A percentile compares a stretch with the other conserved stretches of the same genome.
phyloP scores from a whole-genome alignment of 2,329 filamentous ascomycete genomes.

The Pseudocercospora macadamiae region DNA sequence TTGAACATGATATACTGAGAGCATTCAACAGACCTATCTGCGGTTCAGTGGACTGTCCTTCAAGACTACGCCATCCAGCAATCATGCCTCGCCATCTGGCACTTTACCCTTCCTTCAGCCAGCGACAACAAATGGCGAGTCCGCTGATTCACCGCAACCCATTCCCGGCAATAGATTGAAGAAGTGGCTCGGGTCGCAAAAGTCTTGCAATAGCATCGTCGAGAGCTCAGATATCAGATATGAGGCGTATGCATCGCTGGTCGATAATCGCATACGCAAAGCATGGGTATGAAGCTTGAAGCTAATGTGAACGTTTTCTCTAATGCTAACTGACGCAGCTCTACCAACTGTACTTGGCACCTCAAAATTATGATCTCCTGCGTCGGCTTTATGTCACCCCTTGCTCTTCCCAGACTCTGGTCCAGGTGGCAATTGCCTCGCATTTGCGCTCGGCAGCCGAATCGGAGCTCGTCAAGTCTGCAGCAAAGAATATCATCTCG shows the following conservation, averaged over 20 bases:
- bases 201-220: constrained; percentile 36
- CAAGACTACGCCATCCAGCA: constrained; percentile 72
- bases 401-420: constrained; percentile 62
- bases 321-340: constrained; percentile 53
- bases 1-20: not conserved
- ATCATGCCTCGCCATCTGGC: constrained; percentile 89
- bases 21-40: constrained; percentile 70
- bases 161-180: constrained; percentile 68
- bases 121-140: constrained; percentile 28
- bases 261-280: constrained; percentile 76
- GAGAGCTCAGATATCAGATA: constrained; percentile 60
- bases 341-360: constrained; percentile 77
- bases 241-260: constrained; percentile 76
- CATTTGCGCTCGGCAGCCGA: constrained; percentile 75
- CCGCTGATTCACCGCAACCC: constrained; percentile 43
- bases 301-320: not conserved
- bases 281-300: constrained; percentile 68
- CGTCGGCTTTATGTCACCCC: constrained; percentile 69
- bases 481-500: constrained; percentile 34
- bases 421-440: constrained; percentile 64
- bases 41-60: constrained; percentile 74
- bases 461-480: constrained; percentile 70
- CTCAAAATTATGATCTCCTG: constrained; percentile 69
- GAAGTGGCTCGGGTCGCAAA: constrained; percentile 62
- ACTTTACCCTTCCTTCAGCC: constrained; percentile 86